These are phyloP conservation scores for Suillus spraguei DNA, from an alignment of 768 basidiomycete genomes.

Conservation along the genomic window DNA sequence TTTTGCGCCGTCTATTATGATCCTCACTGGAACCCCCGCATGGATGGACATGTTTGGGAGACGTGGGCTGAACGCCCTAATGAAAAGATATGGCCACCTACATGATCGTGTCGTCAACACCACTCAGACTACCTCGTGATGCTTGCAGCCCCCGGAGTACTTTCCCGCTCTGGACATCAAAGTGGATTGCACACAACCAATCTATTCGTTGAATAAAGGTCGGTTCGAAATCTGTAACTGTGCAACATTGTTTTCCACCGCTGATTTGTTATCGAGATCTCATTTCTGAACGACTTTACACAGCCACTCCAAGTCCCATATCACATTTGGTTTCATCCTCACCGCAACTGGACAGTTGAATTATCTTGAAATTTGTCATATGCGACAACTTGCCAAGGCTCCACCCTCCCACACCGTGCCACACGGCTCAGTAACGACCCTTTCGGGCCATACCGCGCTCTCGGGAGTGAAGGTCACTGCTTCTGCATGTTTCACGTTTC, in stretches of 20 bases:
- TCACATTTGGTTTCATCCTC: not conserved
- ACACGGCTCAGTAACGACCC: not conserved
- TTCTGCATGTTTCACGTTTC: not conserved
- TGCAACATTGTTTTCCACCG: not conserved
- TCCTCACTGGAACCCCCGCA: slow-evolving; percentile 60
- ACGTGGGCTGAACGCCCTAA: slow-evolving; percentile 37
- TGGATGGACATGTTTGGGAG: slow-evolving; percentile 45
- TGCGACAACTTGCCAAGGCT: not conserved
- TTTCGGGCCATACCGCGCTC: not conserved
- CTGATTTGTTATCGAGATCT: slow-evolving; percentile 9
- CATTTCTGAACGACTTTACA: not conserved
- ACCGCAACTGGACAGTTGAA: not conserved
- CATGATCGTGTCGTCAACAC: slow-evolving; percentile 18
- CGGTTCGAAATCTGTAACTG: slow-evolving; percentile 4
- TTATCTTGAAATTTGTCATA: not conserved
- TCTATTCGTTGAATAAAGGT: slow-evolving; percentile 9
- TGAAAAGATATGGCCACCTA: slow-evolving; percentile 27
- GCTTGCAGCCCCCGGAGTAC: not conserved
- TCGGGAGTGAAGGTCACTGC: not conserved
- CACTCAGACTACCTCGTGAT: not conserved
- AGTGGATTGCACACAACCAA: slow-evolving; percentile 6
- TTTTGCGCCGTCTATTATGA: slow-evolving; percentile 80
- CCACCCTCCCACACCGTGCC: not conserved
- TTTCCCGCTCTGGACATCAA: not conserved
- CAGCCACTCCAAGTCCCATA: not conserved